These are phyloP conservation scores for Phytopythium montanum DNA, from an alignment of 352 stramenopile species.

Conservation along the genomic window DNA sequence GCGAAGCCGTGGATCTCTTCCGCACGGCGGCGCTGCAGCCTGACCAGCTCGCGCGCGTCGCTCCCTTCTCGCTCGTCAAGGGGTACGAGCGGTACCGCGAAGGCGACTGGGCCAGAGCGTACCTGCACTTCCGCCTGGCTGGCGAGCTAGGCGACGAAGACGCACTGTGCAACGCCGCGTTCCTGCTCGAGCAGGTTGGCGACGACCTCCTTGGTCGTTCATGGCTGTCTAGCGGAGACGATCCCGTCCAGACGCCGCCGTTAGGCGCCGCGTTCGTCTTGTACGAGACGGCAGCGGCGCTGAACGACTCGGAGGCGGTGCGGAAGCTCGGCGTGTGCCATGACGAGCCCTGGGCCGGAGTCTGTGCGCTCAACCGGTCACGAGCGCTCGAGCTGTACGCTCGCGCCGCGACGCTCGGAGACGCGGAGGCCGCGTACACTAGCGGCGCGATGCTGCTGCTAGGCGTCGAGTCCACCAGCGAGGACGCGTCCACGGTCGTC, in stretches of 20 bases:
- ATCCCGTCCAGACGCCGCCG: neutral
- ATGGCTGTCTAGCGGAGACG: constrained; percentile 14
- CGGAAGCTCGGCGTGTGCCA: constrained; percentile 62
- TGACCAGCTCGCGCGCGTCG: constrained; percentile 33
- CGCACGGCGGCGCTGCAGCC: constrained; percentile 58
- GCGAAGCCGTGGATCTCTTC: constrained; percentile 46
- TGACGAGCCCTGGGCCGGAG: constrained; percentile 53
- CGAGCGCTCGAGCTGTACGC: constrained; percentile 51
- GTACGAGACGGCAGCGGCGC: constrained; percentile 44
- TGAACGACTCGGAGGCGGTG: constrained; percentile 75
- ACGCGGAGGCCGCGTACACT: constrained; percentile 62
- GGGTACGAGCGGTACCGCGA: constrained; percentile 60
- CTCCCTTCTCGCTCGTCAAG: constrained; percentile 62
- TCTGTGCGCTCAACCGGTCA: constrained; percentile 50
- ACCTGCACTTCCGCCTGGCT: constrained; percentile 65
- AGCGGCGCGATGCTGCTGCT: constrained; percentile 54
- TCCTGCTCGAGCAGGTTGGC: constrained; percentile 57
- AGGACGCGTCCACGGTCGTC: constrained; percentile 11
- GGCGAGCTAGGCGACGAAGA: constrained; percentile 63
- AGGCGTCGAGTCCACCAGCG: constrained; percentile 24
- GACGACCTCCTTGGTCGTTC: constrained; percentile 28
- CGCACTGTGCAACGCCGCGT: constrained; percentile 65
- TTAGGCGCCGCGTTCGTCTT: constrained; percentile 46
- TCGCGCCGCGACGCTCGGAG: constrained; percentile 43
- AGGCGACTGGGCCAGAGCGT: constrained; percentile 60